phyloP scores from a whole-genome alignment of 495 filamentous ascomycete species.

The Apodospora peruviana region DNA sequence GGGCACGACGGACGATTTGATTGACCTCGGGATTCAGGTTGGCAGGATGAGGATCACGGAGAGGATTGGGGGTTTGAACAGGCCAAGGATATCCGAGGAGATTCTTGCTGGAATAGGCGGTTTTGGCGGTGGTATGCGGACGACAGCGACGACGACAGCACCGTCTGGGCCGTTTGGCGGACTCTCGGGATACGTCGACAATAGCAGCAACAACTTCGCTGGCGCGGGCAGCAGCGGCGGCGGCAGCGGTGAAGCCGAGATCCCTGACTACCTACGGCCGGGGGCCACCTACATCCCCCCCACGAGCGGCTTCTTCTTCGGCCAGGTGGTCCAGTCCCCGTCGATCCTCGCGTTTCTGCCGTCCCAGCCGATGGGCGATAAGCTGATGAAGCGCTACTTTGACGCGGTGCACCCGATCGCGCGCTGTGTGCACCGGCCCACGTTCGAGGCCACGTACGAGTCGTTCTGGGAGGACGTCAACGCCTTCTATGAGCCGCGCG shows the following conservation, averaged over 20 bases:
- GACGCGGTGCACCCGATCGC: constrained; percentile 60
- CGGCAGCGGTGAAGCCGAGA: constrained; percentile 7
- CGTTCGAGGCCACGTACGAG: constrained; percentile 57
- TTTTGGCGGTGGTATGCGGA: constrained; percentile 11
- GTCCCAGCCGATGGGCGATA: constrained; percentile 41
- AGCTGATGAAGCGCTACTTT: constrained; percentile 60
- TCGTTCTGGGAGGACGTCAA: constrained; percentile 57
- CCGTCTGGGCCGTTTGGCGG: no score
- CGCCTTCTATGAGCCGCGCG: constrained; percentile 49
- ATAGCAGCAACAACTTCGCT: background rate
- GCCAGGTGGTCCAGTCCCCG: constrained; percentile 38
- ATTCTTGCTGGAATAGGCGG: constrained; percentile 25
- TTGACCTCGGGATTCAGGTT: constrained; percentile 64
- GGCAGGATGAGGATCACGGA: constrained; percentile 70
- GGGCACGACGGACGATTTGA: constrained; percentile 46
- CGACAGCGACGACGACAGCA: background rate
- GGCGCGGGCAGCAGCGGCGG: no score
- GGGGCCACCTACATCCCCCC: constrained; percentile 51
- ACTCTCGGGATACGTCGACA: no score
- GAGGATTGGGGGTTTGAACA: constrained; percentile 56
- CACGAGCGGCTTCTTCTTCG: constrained; percentile 64
- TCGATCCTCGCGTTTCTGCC: constrained; percentile 54
- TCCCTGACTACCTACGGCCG: constrained; percentile 45
- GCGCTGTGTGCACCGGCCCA: constrained; percentile 56
- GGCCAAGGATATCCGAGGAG: constrained; percentile 61